Conservation (phyloP, 2,329 filamentous ascomycete genomes). For the Xylaria sp. region DNA sequence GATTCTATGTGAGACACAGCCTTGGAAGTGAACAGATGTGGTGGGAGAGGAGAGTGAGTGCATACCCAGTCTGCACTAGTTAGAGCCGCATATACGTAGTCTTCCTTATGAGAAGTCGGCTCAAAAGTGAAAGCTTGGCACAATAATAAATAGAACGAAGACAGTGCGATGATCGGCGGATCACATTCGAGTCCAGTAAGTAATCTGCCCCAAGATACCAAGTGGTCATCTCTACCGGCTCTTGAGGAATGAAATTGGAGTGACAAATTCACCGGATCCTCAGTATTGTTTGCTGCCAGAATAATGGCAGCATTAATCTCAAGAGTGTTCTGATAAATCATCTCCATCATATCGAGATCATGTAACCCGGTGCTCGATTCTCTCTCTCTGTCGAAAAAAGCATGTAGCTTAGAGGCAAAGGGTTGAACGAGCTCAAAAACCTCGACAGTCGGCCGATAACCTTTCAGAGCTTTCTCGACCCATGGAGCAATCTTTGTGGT, state of each 20-base stretch:
- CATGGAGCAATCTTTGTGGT: conserved; percentile 11
- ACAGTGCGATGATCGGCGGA: conserved; percentile 16
- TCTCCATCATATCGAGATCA: conserved; percentile 16
- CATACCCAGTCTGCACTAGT: conserved; percentile 18
- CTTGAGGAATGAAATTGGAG: conserved; percentile 5
- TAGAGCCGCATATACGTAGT: conserved; percentile 13
- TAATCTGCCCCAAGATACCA: conserved; percentile 9
- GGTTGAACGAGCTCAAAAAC: conserved; percentile 4
- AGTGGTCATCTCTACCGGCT: conserved; percentile 13
- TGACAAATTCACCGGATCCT: neutral
- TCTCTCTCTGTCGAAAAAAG: conserved; percentile 2
- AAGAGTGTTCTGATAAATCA: conserved; percentile 1
- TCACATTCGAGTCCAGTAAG: conserved; percentile 9
- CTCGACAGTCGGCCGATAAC: neutral
- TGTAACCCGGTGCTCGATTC: neutral
- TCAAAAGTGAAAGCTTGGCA: conserved; percentile 14
- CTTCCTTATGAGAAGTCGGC: conserved; percentile 4
- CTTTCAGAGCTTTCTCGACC: neutral
- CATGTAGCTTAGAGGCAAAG: conserved; percentile 4
- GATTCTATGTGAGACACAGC: neutral
- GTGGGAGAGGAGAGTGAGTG: too few species aligned
- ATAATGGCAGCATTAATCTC: conserved; percentile 15
- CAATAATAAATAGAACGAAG: conserved; percentile 9
- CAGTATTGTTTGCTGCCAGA: conserved; percentile 6
- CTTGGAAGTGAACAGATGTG: too few species aligned